These are phyloP conservation scores for Neonectria faginata DNA, from an alignment of 2,329 filamentous ascomycete genomes.

Conservation along the genomic window DNA sequence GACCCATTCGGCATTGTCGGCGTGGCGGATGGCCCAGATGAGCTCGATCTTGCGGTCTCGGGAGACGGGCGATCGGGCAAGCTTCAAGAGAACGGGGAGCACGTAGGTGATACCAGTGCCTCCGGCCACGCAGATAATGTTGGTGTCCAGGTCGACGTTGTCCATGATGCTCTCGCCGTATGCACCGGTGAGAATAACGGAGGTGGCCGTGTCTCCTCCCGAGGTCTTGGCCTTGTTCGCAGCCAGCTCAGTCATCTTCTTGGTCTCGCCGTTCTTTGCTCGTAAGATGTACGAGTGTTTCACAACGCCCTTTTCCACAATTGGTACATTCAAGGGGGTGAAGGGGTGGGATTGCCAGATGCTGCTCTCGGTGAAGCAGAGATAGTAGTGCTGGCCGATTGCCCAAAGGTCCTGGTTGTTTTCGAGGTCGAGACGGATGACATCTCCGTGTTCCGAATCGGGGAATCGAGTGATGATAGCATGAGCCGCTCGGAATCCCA, in stretches of 20 bases:
- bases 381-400: slow-evolving; percentile 77
- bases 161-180: slow-evolving; percentile 67
- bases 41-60: slow-evolving; percentile 65
- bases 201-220: slow-evolving; percentile 54
- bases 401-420: slow-evolving; percentile 71
- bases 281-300: slow-evolving; percentile 69
- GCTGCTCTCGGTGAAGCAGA: slow-evolving; percentile 74
- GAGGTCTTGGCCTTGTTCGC: slow-evolving; percentile 50
- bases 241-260: slow-evolving; percentile 61
- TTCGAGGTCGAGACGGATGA: slow-evolving; percentile 74
- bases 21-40: slow-evolving; percentile 72
- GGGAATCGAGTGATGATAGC: slow-evolving; percentile 62
- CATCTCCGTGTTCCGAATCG: slow-evolving; percentile 67
- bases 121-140: slow-evolving; percentile 55
- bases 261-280: slow-evolving; percentile 70
- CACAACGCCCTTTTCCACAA: slow-evolving; percentile 53
- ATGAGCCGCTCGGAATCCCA: slow-evolving; percentile 66
- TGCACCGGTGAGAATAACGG: slow-evolving; percentile 71
- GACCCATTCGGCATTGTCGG: slow-evolving; percentile 69
- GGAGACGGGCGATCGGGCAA: slow-evolving; percentile 57
- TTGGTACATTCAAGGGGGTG: slow-evolving; percentile 69
- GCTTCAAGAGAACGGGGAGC: slow-evolving; percentile 51
- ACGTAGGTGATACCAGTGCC: slow-evolving; percentile 57
- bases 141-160: slow-evolving; percentile 54
- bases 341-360: slow-evolving; percentile 82